Base-by-base conservation (phyloP, 331 rosid species). In the Rosa hybrid region DNA sequence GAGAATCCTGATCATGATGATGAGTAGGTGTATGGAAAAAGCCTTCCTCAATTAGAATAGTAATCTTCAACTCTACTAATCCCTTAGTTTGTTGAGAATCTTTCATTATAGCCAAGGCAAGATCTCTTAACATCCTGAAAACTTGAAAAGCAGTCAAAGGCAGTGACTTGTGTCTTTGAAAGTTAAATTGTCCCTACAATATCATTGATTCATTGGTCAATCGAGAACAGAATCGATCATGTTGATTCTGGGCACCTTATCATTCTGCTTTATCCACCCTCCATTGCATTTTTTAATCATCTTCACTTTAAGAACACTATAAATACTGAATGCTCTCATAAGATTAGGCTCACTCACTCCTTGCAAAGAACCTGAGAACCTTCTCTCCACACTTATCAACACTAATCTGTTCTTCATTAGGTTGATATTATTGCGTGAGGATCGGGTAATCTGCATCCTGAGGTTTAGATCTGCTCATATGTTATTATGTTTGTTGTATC, bases 361-460 rank as follows among this genome's bases (percentile, higher is more conserved):
- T 82, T 23, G 20, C 80, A 45, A 50, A 72, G 54, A 65, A 60
- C 34, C 80, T 20, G 5, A 54, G 60, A 54, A 54, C 60, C 62
- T 63, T 78, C 84, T 77, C 68, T 46, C 41, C 60, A 54, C 30
- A 45, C 16, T 18, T 9, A 2, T 45, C 62, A 2, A 45, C 49
- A 16, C 49, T 25, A 6, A 23, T 34, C 12, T 20, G 64, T 79
- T 80, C 64, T 69, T 59, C 62, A 54, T 81, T 65, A 70, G 82
- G 63, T 56, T 17, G 14, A 44, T 44, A 54, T 20, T 83, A 86
- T 90, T 89, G 97, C 86, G 84, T 81, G 14, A 81, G 91, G 94
- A 88, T 86, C 14, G 51, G 98, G 80, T 92, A 92, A 94, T 94
- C 97, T 87, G 89, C 90, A 86, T 86, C 91, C 87, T 87, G 82